These are phyloP conservation scores for Avena eriantha DNA, from an alignment of 176 grass and related monocot genomes.

Conservation along the genomic window DNA sequence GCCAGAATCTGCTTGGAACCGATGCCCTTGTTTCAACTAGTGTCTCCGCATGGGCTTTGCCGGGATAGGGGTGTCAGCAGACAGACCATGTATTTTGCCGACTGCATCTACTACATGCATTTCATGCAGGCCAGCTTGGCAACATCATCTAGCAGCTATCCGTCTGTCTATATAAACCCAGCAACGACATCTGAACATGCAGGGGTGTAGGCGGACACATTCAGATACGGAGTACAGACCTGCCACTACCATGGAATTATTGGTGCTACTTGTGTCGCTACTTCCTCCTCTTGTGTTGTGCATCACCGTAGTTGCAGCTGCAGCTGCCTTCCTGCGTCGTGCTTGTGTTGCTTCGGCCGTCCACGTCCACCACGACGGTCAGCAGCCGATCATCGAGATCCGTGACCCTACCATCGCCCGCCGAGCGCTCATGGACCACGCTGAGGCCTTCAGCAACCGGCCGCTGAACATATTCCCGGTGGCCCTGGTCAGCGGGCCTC, in stretches of 20 bases:
- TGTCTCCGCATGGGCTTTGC: too few species aligned
- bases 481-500: background rate
- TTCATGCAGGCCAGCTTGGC: too few species aligned
- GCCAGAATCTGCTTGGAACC: too few species aligned
- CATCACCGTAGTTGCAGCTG: background rate
- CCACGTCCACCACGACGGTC: background rate
- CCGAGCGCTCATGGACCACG: background rate
- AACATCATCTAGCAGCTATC: background rate
- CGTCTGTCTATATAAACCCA: background rate
- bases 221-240: background rate
- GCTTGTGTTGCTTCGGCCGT: background rate
- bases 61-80: too few species aligned
- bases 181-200: background rate
- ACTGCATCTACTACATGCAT: too few species aligned
- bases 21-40: too few species aligned
- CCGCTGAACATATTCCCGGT: background rate
- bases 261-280: background rate
- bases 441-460: background rate
- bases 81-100: too few species aligned
- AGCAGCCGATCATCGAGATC: background rate
- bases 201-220: background rate
- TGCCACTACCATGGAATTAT: background rate
- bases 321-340: background rate
- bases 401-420: background rate
- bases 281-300: background rate